Evolutionary conservation across 2,329 filamentous ascomycete genomes (phyloP).

Genomic region (Diaporthe citrichinensis): DNA sequence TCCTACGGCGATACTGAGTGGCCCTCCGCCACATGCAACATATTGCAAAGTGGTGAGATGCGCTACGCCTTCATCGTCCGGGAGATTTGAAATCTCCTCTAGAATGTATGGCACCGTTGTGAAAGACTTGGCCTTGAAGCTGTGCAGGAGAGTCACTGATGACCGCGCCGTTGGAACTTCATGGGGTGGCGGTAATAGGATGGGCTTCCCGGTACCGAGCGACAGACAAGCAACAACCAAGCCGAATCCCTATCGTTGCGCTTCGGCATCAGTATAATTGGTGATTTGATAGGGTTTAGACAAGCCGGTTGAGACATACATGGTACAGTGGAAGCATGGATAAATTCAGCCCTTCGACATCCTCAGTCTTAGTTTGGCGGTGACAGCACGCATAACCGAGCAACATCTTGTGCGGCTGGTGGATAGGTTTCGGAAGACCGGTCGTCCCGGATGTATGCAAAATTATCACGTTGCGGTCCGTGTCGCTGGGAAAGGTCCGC

Average conservation of each 20-base stretch:
- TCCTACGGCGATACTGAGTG: not conserved
- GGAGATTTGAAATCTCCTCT: constrained; percentile 9
- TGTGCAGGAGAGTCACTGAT: not conserved
- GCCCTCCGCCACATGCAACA: constrained; percentile 1
- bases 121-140: not conserved
- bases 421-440: not conserved
- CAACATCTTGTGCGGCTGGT: constrained; percentile 9
- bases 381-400: constrained; percentile 15
- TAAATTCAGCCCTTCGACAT: not conserved
- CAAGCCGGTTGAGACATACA: not conserved
- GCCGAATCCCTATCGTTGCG: not conserved
- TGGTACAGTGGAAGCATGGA: constrained; percentile 19
- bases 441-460: constrained; percentile 21
- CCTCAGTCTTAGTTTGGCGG: not conserved
- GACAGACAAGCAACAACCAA: not conserved
- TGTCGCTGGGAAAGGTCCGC: not conserved
- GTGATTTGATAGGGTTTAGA: not conserved
- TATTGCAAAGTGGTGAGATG: not conserved
- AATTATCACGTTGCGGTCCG: not conserved
- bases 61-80: not conserved
- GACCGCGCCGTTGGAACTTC: not conserved
- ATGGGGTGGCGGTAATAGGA: not conserved
- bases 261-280: not conserved
- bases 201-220: constrained; percentile 5
- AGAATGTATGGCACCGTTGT: constrained; percentile 13